Evolutionary conservation across 257 asterid genomes (phyloP), one percentile per base, ranked within the genome.

Genomic region (Fraxinus pennsylvanica): DNA sequence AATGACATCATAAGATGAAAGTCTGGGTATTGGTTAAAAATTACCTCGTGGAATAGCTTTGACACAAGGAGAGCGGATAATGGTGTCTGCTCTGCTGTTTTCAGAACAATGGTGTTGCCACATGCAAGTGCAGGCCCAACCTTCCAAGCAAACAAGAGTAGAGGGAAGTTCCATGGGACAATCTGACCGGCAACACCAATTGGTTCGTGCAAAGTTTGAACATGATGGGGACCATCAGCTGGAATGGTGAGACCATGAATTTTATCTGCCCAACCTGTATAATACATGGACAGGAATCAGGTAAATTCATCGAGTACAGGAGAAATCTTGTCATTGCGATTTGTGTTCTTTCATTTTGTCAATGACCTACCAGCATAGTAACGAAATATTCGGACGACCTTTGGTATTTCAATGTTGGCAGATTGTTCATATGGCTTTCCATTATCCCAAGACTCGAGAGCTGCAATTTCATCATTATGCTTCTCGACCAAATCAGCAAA

Each of bases 31-130:
- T 12, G 50, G 22, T 21, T 73, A 67, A 45, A 45, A 32, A 74
- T 76, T 86, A 96, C 99, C 98, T 96, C 99, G 73, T 89, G 97
- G 35, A 93, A 82, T 27, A 96, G 84, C 87, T 82, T 88, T 38
- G 98, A 74, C 17, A 93, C 98, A 69, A 90, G 89, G 21, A 96
- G 85, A 3, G 99, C 98, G 33, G 99, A 93, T 73, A 96, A 74
- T 13, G 99, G 99, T 45, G 99, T 96, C 87, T 92, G 98, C 84
- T 96, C 99, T 67, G 99, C 99, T 13, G 99, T 91, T 85, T 96
- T 96, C 32, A 96, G 88, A 81, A 96, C 94, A 57, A 93, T 29
- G 7, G 93, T 88, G 85, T 93, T 93, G 39, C 99, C 99, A 68
- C 90, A 82, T 27, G 99, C 98, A 77, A 96, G 82, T 12, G 98